Evolutionary conservation across 495 filamentous ascomycete species (phyloP), one percentile per base, ranked within the genome.

Genomic region (Trichocladium uniseriatum): DNA sequence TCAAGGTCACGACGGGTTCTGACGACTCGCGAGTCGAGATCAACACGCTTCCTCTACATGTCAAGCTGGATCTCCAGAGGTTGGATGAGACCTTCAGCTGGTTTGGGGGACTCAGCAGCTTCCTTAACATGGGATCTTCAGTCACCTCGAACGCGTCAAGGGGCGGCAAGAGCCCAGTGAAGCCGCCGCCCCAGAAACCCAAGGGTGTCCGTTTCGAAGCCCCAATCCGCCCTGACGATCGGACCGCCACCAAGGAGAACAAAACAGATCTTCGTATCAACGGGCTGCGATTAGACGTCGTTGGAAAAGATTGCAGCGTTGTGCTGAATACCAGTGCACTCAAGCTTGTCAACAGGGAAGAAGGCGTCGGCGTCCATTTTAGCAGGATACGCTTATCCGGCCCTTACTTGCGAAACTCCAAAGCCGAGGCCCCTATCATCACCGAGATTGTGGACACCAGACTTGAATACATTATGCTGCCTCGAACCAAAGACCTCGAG

Each of bases 31-130:
- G 74, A 37, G 62, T 87, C 20, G 78, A 84, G n/a, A 56, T 95
- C n/a, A 76, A 74, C n/a, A 94, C 89, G 2, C 72, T 92, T 13
- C 89, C 91, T 2, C 63, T 97, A 1, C 79, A 83, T 45, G 49
- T 97, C 6, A 77, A 78, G 48, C 60, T 97, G 22, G 86, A 97
- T 65, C 71, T 95, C 10, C 82, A 83, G 52, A 79, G 77, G 34
- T 58, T 97, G 11, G 94, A 99, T 54, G 91, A 95, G 43, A 84
- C 84, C 5, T 78, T 97, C 43, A 78, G 80, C 27, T 89, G 86
- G 75, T 86, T 96, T 60, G 94, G 92, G 14, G 94, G 94, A 0
- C 69, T 99, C 16, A 96, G 91, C 59, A 88, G 88, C 51, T 84
- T 99, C 38, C 68, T 99, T 27, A 91, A 89, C 53, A 77, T 94